These are phyloP conservation scores for Glycine latifolia DNA, from an alignment of 306 rosid species.

Conservation along the genomic window DNA sequence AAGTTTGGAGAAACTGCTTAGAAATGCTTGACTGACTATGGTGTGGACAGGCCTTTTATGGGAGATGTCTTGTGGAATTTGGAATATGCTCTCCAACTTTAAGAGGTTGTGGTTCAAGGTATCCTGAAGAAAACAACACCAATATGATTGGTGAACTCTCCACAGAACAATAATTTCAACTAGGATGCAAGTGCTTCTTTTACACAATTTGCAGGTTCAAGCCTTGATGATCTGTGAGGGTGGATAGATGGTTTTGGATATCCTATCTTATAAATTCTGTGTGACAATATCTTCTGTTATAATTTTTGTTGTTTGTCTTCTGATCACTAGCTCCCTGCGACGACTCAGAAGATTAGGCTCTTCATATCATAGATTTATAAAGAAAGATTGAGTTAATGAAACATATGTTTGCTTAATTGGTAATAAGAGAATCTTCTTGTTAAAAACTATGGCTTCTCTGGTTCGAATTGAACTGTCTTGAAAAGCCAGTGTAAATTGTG, in stretches of 20 bases:
- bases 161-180: constrained; percentile 72
- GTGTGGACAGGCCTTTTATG: constrained; percentile 89
- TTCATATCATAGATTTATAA: constrained; percentile 39
- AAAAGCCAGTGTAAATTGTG: neutral
- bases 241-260: constrained; percentile 61
- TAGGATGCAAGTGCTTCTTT: constrained; percentile 55
- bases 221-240: constrained; percentile 80
- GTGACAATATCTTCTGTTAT: constrained; percentile 35
- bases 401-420: constrained; percentile 31
- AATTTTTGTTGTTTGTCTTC: constrained; percentile 41
- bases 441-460: constrained; percentile 21
- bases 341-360: constrained; percentile 10
- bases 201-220: constrained; percentile 51
- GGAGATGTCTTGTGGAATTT: constrained; percentile 92
- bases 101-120: constrained; percentile 69
- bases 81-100: constrained; percentile 87
- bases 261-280: constrained; percentile 4
- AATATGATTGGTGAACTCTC: constrained; percentile 86
- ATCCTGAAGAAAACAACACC: constrained; percentile 84
- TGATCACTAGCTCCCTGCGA: constrained; percentile 21
- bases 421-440: constrained; percentile 9
- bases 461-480: constrained; percentile 13
- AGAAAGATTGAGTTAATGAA: constrained; percentile 40
- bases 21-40: constrained; percentile 85
- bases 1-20: constrained; percentile 91